Conservation (phyloP, 805 yeast genomes). For the Suhomyces faveliae region DNA sequence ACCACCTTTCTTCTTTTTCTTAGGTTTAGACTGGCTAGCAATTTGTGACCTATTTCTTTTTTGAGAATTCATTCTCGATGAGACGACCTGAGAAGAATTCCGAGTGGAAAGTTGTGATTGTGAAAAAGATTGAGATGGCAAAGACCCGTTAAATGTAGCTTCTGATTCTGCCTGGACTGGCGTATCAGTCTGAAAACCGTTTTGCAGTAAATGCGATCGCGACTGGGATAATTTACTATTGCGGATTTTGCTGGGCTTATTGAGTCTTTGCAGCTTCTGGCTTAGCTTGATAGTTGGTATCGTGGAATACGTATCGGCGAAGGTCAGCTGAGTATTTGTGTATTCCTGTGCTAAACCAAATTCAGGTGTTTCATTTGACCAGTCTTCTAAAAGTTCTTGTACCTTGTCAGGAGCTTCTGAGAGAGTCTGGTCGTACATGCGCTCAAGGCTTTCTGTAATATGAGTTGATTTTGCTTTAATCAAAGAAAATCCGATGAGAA, state of each 20-base stretch:
- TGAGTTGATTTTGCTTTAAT: conserved; percentile 11
- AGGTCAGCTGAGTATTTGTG: neutral
- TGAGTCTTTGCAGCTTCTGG: neutral
- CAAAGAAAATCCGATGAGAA: conserved; percentile 12
- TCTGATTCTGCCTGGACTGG: neutral
- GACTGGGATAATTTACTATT: neutral
- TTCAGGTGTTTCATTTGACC: neutral
- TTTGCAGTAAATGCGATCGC: neutral
- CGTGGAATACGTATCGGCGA: neutral
- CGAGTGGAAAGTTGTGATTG: neutral
- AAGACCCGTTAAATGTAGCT: neutral
- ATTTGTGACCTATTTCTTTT: conserved; percentile 8
- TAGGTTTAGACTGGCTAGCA: conserved; percentile 17
- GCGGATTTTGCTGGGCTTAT: neutral
- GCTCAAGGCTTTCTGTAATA: neutral
- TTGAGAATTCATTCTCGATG: conserved; percentile 2
- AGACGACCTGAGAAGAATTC: neutral
- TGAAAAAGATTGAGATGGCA: neutral
- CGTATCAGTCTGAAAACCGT: neutral
- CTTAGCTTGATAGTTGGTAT: conserved; percentile 5
- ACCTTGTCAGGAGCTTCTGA: neutral
- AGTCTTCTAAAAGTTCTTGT: neutral
- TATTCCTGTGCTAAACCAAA: neutral
- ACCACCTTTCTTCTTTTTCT: conserved; percentile 48
- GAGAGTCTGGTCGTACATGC: conserved; percentile 2